Base-by-base conservation (phyloP, 345 rosid genomes). In the Geranium rotundifolium region DNA sequence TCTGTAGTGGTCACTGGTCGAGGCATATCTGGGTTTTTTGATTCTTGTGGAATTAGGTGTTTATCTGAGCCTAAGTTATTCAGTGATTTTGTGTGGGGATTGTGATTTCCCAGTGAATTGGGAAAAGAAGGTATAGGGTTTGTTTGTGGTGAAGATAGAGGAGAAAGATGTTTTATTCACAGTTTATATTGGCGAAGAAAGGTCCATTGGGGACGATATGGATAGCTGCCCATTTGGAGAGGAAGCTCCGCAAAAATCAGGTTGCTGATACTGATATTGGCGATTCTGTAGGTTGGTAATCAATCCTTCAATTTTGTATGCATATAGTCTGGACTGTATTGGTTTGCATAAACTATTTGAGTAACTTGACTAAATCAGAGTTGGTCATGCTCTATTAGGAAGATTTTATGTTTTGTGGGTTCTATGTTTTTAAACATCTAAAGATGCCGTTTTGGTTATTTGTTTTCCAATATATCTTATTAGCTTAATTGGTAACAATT, bases 251-350 rank as follows among this genome's bases (percentile, higher is more conserved):
- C 5, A 95, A 95, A 85, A 95, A 90, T 69, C 99, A 95, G 81
- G 99, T 95, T 14, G 96, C 99, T 16, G 99, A 95, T 72, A 90
- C 99, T n/a, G 97, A 95, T 69, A 95, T 95, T 27, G 96, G 99
- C 23, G 84, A 85, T 77, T 95, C 99, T 56, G 99, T 95, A 57
- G 99, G 99, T 95, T 54, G 73, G 95, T 84, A 7, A 50, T 61
- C 64, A 16, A 55, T 55, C 20, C 52, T 9, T 12, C 0, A 12
- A 10, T 46, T 7, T 12, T 7, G 13, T 8, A 8, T 8, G 10
- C 41, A 34, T 34, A 46, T 46, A 46, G 0, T 46, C 3, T 46
- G 16, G 20, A 57, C 20, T 57, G 27, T 29, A 3, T 57, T 34
- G 15, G 7, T 10, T 57, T 57, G 16, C 16, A 46, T 2, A 46